Evolutionary conservation across 2,329 filamentous ascomycete species (phyloP).

Genomic region (Neonectria coccinea): DNA sequence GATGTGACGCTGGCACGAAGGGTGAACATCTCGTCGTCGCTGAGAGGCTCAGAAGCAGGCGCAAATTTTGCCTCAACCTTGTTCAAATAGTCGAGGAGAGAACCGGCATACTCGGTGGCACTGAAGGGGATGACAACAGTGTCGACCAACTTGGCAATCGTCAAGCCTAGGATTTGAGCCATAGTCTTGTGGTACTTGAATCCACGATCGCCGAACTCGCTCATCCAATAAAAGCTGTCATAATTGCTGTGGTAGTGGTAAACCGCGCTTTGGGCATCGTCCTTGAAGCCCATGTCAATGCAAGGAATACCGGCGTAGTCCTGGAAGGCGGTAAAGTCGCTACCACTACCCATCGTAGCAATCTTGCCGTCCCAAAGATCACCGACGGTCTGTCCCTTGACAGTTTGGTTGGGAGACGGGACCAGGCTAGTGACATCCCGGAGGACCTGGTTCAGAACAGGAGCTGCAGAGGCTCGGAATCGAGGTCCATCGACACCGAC

Average conservation of each 20-base stretch:
- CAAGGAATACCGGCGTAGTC: conserved; percentile 76
- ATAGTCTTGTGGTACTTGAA: conserved; percentile 75
- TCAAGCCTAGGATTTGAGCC: conserved; percentile 73
- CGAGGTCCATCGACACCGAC: conserved; percentile 74
- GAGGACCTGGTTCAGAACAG: conserved; percentile 79
- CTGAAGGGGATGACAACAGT: conserved; percentile 72
- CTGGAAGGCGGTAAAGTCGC: conserved; percentile 81
- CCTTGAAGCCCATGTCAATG: conserved; percentile 71
- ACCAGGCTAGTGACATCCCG: conserved; percentile 74
- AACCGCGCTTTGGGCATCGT: conserved; percentile 60
- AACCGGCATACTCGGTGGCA: conserved; percentile 72
- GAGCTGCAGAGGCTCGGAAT: conserved; percentile 77
- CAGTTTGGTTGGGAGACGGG: conserved; percentile 80
- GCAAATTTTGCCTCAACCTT: conserved; percentile 63
- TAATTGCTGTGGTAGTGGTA: conserved; percentile 94
- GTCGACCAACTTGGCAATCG: conserved; percentile 71
- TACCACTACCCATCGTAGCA: conserved; percentile 76
- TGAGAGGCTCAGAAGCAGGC: conserved; percentile 37
- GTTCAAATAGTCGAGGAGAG: conserved; percentile 64
- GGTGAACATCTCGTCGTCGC: conserved; percentile 48
- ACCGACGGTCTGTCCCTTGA: conserved; percentile 75
- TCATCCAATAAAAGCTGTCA: conserved; percentile 92
- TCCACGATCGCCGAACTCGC: conserved; percentile 77
- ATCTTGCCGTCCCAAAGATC: conserved; percentile 75
- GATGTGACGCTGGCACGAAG: conserved; percentile 44